Conservation (phyloP, 148 eudicot genomes). For the Rhododendron vialii region DNA sequence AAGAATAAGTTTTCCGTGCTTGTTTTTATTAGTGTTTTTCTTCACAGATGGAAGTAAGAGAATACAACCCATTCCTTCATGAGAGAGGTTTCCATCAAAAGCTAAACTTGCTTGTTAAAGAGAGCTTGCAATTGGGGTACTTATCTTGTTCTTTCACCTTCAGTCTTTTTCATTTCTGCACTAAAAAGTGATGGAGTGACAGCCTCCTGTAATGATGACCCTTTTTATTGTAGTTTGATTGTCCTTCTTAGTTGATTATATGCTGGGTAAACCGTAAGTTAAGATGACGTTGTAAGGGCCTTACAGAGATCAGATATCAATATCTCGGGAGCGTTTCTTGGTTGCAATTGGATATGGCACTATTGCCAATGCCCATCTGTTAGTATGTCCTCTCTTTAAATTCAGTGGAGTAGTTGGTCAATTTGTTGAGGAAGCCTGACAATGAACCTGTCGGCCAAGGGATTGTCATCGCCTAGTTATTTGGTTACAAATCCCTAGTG, state of each 20-base stretch:
- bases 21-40: conserved; percentile 4
- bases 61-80: conserved; percentile 72
- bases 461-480: not conserved
- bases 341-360: not conserved
- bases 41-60: conserved; percentile 61
- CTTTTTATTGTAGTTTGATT: not conserved
- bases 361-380: not conserved
- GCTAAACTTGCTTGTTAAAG: conserved; percentile 55
- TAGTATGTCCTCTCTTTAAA: not conserved
- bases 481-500: not conserved
- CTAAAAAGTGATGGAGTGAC: not conserved
- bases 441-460: not conserved
- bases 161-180: not conserved
- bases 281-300: not conserved
- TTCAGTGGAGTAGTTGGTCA: not conserved
- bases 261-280: not conserved
- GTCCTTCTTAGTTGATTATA: not conserved
- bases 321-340: not conserved
- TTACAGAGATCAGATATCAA: not conserved
- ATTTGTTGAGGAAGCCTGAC: not conserved
- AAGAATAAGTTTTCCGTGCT: not conserved
- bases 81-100: conserved; percentile 73
- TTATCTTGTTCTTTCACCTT: conserved; percentile 9
- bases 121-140: conserved; percentile 66
- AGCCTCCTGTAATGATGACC: not conserved